These are phyloP conservation scores for Wickerhamomyces sp. DNA, from an alignment of 1,139 yeast species.

Conservation along the genomic window DNA sequence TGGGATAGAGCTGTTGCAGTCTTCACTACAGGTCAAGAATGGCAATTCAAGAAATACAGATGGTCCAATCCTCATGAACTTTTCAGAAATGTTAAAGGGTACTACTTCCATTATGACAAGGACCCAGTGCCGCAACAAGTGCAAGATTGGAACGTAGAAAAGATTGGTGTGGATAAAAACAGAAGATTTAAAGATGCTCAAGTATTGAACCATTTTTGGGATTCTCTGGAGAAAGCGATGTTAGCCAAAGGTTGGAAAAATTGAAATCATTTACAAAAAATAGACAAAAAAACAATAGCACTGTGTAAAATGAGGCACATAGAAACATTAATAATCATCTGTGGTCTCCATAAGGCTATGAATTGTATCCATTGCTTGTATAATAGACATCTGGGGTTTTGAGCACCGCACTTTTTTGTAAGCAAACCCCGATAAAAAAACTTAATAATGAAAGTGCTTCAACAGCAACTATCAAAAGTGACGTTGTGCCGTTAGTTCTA, in stretches of 20 bases:
- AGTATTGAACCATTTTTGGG: slow-evolving; percentile 84
- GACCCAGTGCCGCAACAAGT: slow-evolving; percentile 76
- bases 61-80: slow-evolving; percentile 75
- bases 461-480: too few species aligned
- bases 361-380: too few species aligned
- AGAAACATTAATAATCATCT: too few species aligned
- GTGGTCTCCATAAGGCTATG: too few species aligned
- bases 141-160: slow-evolving; percentile 83
- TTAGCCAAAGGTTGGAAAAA: slow-evolving; percentile 35
- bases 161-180: slow-evolving; percentile 71
- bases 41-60: slow-evolving; percentile 92
- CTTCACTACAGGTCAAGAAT: slow-evolving; percentile 92
- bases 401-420: too few species aligned
- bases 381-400: too few species aligned
- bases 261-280: not conserved
- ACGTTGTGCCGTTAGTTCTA: too few species aligned
- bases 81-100: slow-evolving; percentile 84
- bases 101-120: slow-evolving; percentile 68
- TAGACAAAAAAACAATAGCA: not conserved
- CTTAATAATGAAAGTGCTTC: too few species aligned
- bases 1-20: slow-evolving; percentile 97
- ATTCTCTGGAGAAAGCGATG: slow-evolving; percentile 59
- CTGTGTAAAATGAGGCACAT: not conserved
- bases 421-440: not conserved
- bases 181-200: slow-evolving; percentile 88